A percentile compares a stretch with the other conserved stretches of the same genome.
These are phyloP conservation scores for Aureobasidium sp. DNA, from an alignment of 2,329 filamentous ascomycete species.

Conservation along the genomic window DNA sequence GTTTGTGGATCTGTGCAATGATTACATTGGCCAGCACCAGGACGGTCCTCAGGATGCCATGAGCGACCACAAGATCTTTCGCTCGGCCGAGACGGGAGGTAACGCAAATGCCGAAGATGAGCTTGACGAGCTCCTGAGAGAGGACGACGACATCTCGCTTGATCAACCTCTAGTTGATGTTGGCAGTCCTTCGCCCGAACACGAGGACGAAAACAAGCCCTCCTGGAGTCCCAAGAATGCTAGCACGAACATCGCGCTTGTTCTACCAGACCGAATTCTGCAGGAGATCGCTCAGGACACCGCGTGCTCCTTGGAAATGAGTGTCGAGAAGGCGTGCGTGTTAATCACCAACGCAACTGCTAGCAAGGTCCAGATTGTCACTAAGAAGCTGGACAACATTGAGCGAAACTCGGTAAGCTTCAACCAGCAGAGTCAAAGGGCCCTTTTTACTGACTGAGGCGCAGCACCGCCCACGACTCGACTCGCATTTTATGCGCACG, in stretches of 20 bases:
- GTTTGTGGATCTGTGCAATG: not conserved
- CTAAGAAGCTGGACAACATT: slow-evolving; percentile 10
- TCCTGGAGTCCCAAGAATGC: slow-evolving; percentile 1
- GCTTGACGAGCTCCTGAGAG: not conserved
- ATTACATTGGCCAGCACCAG: not conserved
- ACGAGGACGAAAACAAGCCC: slow-evolving; percentile 1
- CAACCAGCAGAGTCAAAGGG: not conserved
- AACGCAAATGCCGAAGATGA: not conserved
- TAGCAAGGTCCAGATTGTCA: not conserved
- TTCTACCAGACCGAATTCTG: slow-evolving; percentile 2
- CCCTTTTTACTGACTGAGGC: not conserved
- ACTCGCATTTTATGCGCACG: not conserved
- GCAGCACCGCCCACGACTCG: not conserved
- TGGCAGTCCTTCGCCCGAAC: not conserved
- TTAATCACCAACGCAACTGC: not conserved
- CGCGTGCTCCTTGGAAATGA: not conserved
- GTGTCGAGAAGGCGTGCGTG: not conserved
- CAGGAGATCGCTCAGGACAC: not conserved
- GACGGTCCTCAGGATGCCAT: not conserved
- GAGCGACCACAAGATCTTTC: not conserved
- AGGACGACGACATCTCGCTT: not conserved
- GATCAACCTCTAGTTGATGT: not conserved
- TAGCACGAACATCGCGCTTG: not conserved
- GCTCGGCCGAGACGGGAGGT: not conserved
- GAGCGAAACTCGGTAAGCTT: slow-evolving; percentile 10